Evolutionary conservation across 2,329 filamentous ascomycete genomes (phyloP), one percentile per base, ranked within the genome.

Genomic region (Geosmithia putterillii): DNA sequence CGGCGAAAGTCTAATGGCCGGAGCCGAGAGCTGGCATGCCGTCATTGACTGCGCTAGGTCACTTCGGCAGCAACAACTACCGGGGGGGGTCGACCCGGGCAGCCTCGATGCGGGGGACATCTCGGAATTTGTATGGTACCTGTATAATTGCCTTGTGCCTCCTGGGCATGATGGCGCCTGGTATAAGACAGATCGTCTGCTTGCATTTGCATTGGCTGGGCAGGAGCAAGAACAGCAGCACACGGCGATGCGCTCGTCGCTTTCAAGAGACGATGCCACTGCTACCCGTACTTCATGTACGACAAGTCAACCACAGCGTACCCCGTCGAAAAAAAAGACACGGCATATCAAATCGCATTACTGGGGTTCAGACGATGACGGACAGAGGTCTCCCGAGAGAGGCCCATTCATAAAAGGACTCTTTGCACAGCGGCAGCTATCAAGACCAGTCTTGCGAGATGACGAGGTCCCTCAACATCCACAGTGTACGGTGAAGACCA

Each of bases 151-250:
- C 28, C 28, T 12, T 12, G 10, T 32, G 28, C 10, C 10, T 22
- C 45, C 18, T 38, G 43, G 12, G 17, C 42, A 40, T 35, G 47
- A 20, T 28, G 42, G 48, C 17, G 51, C 55, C 4, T 65, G 62
- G 63, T 51, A 47, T 22, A 48, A 56, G 40, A 65, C 63, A 4
- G 63, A 65, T 44, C 52, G 57, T 23, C 48, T 62, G 20, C 36
- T 38, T 9, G 14, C 15, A 4, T 12, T 38, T 9, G 14, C 15
- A 4, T 12, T 32, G 28, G 28, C 28, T 3, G 28, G 28, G 28
- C n/a, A n/a, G n/a, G n/a, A n/a, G n/a, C n/a, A n/a, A n/a, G 20
- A 19, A 9, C 36, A 38, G 20, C 17, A 19, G 17, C 36, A 18
- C 6, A 9, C 4, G 36, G 17, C 36, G 36, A 32, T 12, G 28